Conservation (phyloP, 2,329 filamentous ascomycete genomes). For the Talaromyces sp. region DNA sequence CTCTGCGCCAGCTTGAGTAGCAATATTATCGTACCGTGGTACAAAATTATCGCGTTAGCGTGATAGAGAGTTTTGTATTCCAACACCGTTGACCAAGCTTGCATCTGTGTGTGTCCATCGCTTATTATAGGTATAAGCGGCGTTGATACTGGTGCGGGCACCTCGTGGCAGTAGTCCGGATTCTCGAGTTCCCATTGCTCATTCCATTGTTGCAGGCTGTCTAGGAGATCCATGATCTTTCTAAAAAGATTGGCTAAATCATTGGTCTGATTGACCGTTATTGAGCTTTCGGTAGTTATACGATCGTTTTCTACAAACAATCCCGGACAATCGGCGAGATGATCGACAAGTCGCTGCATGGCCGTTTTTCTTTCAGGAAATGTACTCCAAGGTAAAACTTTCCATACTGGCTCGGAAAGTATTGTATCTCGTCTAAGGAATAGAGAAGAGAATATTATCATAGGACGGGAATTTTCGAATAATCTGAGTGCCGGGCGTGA, state of each 20-base stretch:
- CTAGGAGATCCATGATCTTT: background rate
- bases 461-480: conserved; percentile 5
- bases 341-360: conserved; percentile 9
- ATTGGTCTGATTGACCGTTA: background rate
- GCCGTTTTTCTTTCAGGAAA: conserved; percentile 8
- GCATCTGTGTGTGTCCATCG: background rate
- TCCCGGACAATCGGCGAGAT: conserved; percentile 7
- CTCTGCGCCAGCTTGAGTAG: background rate
- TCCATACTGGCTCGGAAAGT: conserved; percentile 1
- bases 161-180: conserved; percentile 3
- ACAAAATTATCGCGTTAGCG: conserved; percentile 5
- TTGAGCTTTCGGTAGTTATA: background rate
- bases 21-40: conserved; percentile 3
- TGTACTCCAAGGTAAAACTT: conserved; percentile 3
- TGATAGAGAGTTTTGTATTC: conserved; percentile 12
- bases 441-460: conserved; percentile 10
- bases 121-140: background rate
- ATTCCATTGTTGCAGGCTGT: conserved; percentile 9
- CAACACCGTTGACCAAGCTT: conserved; percentile 13
- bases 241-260: background rate
- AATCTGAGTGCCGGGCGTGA: background rate
- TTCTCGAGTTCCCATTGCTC: conserved; percentile 11
- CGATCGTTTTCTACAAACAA: conserved; percentile 11
- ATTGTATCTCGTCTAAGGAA: conserved; percentile 2
- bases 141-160: background rate